Conservation (phyloP, 306 rosid genomes). For the Neltuma alba region DNA sequence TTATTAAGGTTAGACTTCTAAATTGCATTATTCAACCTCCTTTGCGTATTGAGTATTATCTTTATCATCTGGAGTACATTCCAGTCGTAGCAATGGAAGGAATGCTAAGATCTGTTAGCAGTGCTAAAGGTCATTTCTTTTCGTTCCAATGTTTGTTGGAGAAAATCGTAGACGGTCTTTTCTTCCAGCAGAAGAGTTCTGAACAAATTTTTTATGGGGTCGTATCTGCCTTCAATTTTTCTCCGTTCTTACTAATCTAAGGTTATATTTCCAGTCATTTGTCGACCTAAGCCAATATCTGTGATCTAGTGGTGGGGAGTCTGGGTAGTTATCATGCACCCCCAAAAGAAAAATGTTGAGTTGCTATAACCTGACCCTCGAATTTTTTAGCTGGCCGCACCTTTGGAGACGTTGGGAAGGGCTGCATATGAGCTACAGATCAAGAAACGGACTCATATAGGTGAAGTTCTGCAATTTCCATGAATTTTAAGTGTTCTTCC, state of each 20-base stretch:
- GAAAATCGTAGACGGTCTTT: background rate
- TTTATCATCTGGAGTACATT: slow-evolving; percentile 10
- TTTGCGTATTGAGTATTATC: slow-evolving; percentile 8
- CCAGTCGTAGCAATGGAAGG: background rate
- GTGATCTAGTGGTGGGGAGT: background rate
- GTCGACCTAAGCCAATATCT: slow-evolving; percentile 8
- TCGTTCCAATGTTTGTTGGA: background rate
- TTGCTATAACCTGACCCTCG: slow-evolving; percentile 34
- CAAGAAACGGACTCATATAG: slow-evolving; percentile 84
- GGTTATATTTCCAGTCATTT: background rate
- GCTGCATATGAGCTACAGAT: slow-evolving; percentile 74
- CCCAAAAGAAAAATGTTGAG: background rate
- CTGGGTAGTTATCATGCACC: background rate
- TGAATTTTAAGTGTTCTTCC: slow-evolving; percentile 20
- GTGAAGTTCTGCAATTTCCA: slow-evolving; percentile 46
- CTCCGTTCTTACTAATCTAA: slow-evolving; percentile 26
- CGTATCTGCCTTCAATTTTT: slow-evolving; percentile 9
- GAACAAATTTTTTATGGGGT: slow-evolving; percentile 4
- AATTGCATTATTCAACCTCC: slow-evolving; percentile 7
- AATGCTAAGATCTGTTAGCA: background rate
- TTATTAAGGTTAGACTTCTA: slow-evolving; percentile 71
- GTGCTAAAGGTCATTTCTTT: background rate
- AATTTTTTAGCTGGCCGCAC: slow-evolving; percentile 82
- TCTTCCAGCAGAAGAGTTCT: background rate
- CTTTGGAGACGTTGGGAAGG: slow-evolving; percentile 76